A percentile compares a stretch with the other conserved stretches of the same genome.
Conservation (phyloP, 2,329 filamentous ascomycete genomes). For the Teratosphaeria zuluensis region DNA sequence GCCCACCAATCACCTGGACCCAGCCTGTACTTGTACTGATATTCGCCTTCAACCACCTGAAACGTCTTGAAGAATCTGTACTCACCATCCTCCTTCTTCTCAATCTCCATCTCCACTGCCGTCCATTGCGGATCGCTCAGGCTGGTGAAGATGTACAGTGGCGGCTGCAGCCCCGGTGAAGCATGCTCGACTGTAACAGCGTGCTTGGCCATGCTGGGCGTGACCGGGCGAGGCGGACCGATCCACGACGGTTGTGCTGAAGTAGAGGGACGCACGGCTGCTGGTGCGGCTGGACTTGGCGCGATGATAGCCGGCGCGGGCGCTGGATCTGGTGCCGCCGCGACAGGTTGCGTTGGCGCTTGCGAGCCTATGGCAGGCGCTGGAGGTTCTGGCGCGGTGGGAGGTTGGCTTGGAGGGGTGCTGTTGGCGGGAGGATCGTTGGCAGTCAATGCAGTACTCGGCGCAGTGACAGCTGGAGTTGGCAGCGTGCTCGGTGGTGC, state of each 20-base stretch:
- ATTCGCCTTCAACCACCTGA: conserved; percentile 45
- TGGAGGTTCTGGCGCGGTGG: background rate
- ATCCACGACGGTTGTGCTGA: conserved; percentile 19
- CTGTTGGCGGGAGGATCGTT: background rate
- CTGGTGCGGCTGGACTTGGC: background rate
- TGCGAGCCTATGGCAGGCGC: background rate
- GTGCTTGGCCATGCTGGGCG: conserved; percentile 20
- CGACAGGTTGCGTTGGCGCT: background rate
- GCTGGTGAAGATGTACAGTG: conserved; percentile 60
- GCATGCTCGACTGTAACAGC: conserved; percentile 52
- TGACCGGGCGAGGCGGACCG: conserved; percentile 13
- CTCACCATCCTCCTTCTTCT: conserved; percentile 39
- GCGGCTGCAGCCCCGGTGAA: conserved; percentile 51
- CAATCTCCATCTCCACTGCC: conserved; percentile 53
- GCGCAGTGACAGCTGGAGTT: background rate
- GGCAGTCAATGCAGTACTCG: background rate
- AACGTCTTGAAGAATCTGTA: conserved; percentile 51
- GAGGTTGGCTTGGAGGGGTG: background rate
- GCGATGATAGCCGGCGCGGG: background rate
- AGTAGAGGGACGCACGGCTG: background rate
- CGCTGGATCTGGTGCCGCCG: background rate
- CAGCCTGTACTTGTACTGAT: conserved; percentile 67
- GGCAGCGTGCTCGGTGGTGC: background rate
- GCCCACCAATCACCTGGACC: conserved; percentile 61
- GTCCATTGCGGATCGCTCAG: conserved; percentile 60